A percentile compares a stretch with the other conserved stretches of the same genome.
Conservation (phyloP, 805 yeast species). For the Saturnispora dispora region DNA sequence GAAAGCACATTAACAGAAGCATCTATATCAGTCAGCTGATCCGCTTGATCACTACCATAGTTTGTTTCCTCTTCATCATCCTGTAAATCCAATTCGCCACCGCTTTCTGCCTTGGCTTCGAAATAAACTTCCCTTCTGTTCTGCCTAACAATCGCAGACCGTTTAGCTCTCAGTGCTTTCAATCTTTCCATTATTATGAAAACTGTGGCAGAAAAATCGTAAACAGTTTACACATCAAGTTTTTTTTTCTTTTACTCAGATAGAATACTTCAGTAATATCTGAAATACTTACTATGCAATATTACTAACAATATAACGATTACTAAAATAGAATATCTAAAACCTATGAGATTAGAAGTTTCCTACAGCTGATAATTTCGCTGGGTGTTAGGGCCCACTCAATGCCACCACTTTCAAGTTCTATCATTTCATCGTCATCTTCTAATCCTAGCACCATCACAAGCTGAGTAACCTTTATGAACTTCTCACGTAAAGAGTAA, state of each 20-base stretch:
- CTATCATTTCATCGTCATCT: slow-evolving; percentile 40
- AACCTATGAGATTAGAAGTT: neutral
- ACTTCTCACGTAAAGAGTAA: slow-evolving; percentile 69
- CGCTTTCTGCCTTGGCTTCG: slow-evolving; percentile 8
- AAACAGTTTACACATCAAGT: neutral
- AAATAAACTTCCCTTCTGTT: slow-evolving; percentile 11
- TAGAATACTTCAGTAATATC: neutral
- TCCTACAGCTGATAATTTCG: slow-evolving; percentile 37
- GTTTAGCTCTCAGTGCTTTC: slow-evolving; percentile 2
- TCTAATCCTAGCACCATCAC: slow-evolving; percentile 77
- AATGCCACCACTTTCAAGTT: slow-evolving; percentile 15
- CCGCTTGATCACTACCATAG: neutral
- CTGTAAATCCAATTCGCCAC: neutral
- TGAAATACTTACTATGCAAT: neutral
- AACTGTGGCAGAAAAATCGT: neutral
- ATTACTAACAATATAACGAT: neutral
- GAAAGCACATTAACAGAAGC: slow-evolving; percentile 34
- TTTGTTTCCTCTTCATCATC: neutral
- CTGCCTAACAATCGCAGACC: slow-evolving; percentile 5
- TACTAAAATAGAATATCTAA: neutral
- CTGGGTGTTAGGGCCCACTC: slow-evolving; percentile 72
- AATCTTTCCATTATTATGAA: neutral
- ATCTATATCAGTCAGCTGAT: slow-evolving; percentile 29
- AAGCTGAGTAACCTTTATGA: slow-evolving; percentile 75
- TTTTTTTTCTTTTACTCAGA: neutral